Conservation (phyloP, 805 yeast species). For the Lipomyces japonicus region DNA sequence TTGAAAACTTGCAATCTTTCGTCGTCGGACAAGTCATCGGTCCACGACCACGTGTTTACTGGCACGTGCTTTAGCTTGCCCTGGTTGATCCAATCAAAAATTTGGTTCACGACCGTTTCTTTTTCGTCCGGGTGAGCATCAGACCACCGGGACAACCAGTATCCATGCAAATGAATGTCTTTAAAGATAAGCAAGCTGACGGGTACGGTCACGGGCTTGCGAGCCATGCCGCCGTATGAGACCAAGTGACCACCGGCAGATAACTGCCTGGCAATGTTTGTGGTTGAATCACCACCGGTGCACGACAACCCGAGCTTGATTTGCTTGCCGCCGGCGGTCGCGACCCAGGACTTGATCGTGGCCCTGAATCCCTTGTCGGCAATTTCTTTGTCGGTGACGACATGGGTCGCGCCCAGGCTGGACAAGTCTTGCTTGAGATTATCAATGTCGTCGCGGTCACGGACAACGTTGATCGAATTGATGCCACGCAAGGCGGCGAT, state of each 20-base stretch:
- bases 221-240: slow-evolving; percentile 97
- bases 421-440: slow-evolving; percentile 53
- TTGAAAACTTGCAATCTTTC: slow-evolving; percentile 45
- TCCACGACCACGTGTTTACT: slow-evolving; percentile 41
- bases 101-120: slow-evolving; percentile 49
- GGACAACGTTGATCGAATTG: slow-evolving; percentile 80
- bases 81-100: slow-evolving; percentile 55
- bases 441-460: slow-evolving; percentile 79
- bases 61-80: slow-evolving; percentile 55
- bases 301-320: slow-evolving; percentile 83
- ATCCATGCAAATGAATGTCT: slow-evolving; percentile 79
- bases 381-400: slow-evolving; percentile 84
- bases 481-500: slow-evolving; percentile 72
- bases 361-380: slow-evolving; percentile 62
- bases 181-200: slow-evolving; percentile 87
- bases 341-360: slow-evolving; percentile 46
- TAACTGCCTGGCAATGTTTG: slow-evolving; percentile 79
- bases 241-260: slow-evolving; percentile 69
- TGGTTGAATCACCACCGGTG: slow-evolving; percentile 84
- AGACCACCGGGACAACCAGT: slow-evolving; percentile 80
- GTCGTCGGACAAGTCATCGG: slow-evolving; percentile 42
- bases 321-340: slow-evolving; percentile 42
- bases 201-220: slow-evolving; percentile 89
- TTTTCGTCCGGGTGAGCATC: slow-evolving; percentile 58
- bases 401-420: slow-evolving; percentile 77